A percentile compares a stretch with the other conserved stretches of the same genome.
phyloP scores from a whole-genome alignment of 768 basidiomycete genomes.

The Galerina sulciceps region DNA sequence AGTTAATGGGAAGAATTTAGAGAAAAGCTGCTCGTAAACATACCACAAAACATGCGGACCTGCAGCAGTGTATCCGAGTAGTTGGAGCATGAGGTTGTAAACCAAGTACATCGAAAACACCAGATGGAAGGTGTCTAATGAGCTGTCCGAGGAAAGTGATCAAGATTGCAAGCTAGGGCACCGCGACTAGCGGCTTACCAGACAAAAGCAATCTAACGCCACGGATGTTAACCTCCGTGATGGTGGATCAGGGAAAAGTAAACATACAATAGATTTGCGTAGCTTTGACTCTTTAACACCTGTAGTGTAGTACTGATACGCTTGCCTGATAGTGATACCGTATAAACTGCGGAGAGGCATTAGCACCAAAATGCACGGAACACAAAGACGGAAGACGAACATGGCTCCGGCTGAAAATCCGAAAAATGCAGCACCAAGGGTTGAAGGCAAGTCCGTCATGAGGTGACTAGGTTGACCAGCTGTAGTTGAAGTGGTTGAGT shows the following conservation, averaged over 20 bases:
- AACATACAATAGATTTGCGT: constrained; percentile 27
- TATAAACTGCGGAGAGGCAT: constrained; percentile 22
- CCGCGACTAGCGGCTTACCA: constrained; percentile 17
- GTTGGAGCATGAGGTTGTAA: constrained; percentile 25
- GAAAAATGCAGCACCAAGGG: constrained; percentile 32
- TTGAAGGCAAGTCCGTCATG: constrained; percentile 18
- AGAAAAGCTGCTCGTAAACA: not conserved
- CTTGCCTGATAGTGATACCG: constrained; percentile 33
- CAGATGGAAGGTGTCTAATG: constrained; percentile 31
- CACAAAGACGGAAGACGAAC: constrained; percentile 20
- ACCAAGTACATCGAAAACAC: constrained; percentile 31
- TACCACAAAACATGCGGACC: constrained; percentile 27
- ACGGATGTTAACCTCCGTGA: not conserved
- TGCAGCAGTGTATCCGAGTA: constrained; percentile 20
- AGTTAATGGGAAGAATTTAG: not conserved
- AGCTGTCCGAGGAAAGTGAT: constrained; percentile 11
- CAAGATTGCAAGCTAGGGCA: not conserved
- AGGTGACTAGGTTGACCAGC: not conserved
- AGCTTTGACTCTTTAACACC: constrained; percentile 15
- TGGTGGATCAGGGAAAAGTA: not conserved
- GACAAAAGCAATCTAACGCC: constrained; percentile 22
- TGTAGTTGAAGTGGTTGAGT: constrained; percentile 13
- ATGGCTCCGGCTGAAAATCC: constrained; percentile 33
- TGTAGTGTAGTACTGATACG: constrained; percentile 32
- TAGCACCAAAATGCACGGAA: not conserved